A percentile compares a stretch with the other conserved stretches of the same genome.
Evolutionary conservation across 1,139 yeast species (phyloP).

Genomic region (Suhomyces ambrosiae): DNA sequence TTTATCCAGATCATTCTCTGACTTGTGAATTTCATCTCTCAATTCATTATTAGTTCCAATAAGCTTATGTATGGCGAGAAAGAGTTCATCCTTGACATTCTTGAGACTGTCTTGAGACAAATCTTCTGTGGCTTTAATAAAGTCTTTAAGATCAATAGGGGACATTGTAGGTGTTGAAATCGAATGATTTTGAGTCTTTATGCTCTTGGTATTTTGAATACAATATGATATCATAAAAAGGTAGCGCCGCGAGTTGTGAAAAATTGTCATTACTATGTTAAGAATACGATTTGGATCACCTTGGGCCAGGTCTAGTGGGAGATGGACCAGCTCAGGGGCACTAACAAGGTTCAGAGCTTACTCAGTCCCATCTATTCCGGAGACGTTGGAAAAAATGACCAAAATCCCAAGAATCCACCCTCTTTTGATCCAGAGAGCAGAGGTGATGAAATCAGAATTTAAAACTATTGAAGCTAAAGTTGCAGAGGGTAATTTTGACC

Average conservation of each 20-base stretch:
- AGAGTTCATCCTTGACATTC: slow-evolving; percentile 28
- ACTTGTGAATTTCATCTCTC: slow-evolving; percentile 26
- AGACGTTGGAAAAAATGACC: slow-evolving; percentile 11
- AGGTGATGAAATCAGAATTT: slow-evolving; percentile 52
- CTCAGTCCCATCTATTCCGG: slow-evolving; percentile 2
- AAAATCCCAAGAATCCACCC: slow-evolving; percentile 51
- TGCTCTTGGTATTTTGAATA: not conserved
- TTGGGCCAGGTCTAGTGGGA: too few relatives aligned
- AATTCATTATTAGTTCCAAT: slow-evolving; percentile 36
- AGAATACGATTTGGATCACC: too few relatives aligned
- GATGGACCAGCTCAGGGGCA: too few relatives aligned
- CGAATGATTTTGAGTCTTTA: not conserved
- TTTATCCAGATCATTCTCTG: slow-evolving; percentile 5
- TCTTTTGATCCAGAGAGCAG: slow-evolving; percentile 63
- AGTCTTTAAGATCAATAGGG: slow-evolving; percentile 34
- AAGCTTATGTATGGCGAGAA: slow-evolving; percentile 31
- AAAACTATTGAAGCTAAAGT: slow-evolving; percentile 49
- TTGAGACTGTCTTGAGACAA: slow-evolving; percentile 34
- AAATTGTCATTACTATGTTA: too few relatives aligned
- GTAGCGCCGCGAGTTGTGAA: too few relatives aligned
- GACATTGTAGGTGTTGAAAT: slow-evolving; percentile 10
- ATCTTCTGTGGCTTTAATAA: slow-evolving; percentile 35
- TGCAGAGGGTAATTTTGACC: slow-evolving; percentile 52
- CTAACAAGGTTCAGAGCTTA: too few relatives aligned
- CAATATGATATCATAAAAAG: too few relatives aligned